Evolutionary conservation across 164 flowering plant species (phyloP).

Genomic region (Aristolochia californica): DNA sequence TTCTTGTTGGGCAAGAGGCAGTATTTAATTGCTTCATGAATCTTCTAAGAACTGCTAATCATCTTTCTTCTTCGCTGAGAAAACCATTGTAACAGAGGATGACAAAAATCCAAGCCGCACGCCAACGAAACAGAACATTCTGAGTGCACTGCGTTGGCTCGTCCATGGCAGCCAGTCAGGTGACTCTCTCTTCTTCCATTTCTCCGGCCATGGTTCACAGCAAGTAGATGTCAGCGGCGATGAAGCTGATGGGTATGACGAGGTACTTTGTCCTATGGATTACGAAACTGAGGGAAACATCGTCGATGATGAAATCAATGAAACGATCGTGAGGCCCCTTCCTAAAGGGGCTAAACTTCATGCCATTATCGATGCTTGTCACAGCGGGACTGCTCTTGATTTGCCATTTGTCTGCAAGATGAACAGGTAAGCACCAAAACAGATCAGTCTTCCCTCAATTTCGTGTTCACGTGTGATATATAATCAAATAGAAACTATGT

Average conservation of each 20-base stretch:
- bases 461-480: background rate
- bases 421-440: slow-evolving; percentile 21
- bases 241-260: slow-evolving; percentile 73
- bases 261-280: slow-evolving; percentile 69
- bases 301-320: slow-evolving; percentile 71
- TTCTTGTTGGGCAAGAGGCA: background rate
- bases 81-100: slow-evolving; percentile 34
- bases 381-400: slow-evolving; percentile 70
- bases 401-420: slow-evolving; percentile 53
- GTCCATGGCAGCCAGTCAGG: slow-evolving; percentile 46
- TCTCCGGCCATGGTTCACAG: slow-evolving; percentile 71
- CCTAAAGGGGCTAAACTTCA: slow-evolving; percentile 70
- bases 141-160: slow-evolving; percentile 58
- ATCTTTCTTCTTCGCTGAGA: too few relatives aligned
- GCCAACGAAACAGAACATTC: slow-evolving; percentile 62
- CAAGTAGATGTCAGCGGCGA: slow-evolving; percentile 29
- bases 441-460: background rate
- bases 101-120: slow-evolving; percentile 31
- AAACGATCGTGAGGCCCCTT: slow-evolving; percentile 57
- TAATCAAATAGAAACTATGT: background rate
- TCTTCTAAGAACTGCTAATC: too few relatives aligned
- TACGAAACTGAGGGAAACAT: slow-evolving; percentile 48
- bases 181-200: slow-evolving; percentile 80
- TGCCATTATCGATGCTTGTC: slow-evolving; percentile 63
- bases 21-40: background rate